Evolutionary conservation across 2,329 filamentous ascomycete species (phyloP).

Genomic region (Colletotrichum filicis): DNA sequence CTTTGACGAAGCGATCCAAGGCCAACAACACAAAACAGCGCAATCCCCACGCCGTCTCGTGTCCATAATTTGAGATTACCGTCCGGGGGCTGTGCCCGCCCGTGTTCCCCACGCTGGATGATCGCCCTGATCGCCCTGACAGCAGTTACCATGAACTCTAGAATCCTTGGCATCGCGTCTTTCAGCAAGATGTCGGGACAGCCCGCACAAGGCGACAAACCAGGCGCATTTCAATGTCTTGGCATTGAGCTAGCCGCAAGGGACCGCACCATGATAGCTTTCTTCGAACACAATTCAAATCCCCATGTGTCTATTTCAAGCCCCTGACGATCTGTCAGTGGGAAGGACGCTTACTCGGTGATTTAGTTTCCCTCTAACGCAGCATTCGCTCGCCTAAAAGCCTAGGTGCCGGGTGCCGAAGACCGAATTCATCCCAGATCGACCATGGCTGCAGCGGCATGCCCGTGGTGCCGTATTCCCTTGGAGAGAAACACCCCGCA

Average conservation of each 20-base stretch:
- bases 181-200: not conserved
- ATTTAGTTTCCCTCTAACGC: not conserved
- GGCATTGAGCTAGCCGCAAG: not conserved
- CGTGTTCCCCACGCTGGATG: not conserved
- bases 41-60: not conserved
- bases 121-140: slow-evolving; percentile 7
- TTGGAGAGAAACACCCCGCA: slow-evolving; percentile 9
- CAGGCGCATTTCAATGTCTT: not conserved
- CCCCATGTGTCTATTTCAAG: not conserved
- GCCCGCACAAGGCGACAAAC: not conserved
- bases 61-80: not conserved
- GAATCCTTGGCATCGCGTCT: slow-evolving; percentile 16
- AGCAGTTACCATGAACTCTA: not conserved
- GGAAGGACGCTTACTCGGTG: not conserved
- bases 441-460: not conserved
- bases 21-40: not conserved
- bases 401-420: slow-evolving; percentile 3
- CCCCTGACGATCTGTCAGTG: not conserved
- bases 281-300: not conserved
- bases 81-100: not conserved
- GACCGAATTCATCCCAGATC: not conserved
- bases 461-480: slow-evolving; percentile 7
- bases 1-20: not conserved
- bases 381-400: not conserved
- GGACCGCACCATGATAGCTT: not conserved